phyloP scores from a whole-genome alignment of 257 asterid genomes.

The Salvia splendens region DNA sequence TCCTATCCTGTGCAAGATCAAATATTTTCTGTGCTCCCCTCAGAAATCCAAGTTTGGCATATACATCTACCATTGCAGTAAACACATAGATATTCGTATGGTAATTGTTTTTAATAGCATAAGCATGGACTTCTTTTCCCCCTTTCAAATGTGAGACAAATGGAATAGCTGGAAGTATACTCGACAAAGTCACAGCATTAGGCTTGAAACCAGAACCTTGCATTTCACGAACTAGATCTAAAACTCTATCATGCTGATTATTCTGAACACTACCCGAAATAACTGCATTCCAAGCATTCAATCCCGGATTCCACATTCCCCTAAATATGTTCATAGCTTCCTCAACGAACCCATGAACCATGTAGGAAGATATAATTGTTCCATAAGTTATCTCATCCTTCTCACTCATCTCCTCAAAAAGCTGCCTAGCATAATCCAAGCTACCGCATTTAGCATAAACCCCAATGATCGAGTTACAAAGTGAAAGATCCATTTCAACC shows the following conservation, averaged over 20 bases:
- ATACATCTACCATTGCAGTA: conserved; percentile 68
- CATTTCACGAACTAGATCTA: conserved; percentile 61
- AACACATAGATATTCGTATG: conserved; percentile 60
- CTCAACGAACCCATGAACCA: conserved; percentile 71
- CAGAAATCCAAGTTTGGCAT: conserved; percentile 77
- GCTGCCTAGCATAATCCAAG: conserved; percentile 73
- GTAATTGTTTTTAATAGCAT: conserved; percentile 51
- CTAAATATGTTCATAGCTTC: conserved; percentile 58
- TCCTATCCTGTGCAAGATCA: conserved; percentile 48
- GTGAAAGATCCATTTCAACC: conserved; percentile 60
- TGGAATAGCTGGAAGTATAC: conserved; percentile 70
- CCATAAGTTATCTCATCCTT: conserved; percentile 77
- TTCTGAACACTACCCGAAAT: conserved; percentile 80
- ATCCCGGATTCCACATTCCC: conserved; percentile 53
- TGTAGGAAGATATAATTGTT: conserved; percentile 78
- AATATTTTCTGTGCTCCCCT: conserved; percentile 60
- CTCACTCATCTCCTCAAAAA: conserved; percentile 74
- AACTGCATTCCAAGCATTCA: conserved; percentile 84
- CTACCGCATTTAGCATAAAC: conserved; percentile 82
- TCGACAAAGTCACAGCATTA: conserved; percentile 68
- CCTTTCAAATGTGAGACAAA: conserved; percentile 56
- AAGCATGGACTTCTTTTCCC: conserved; percentile 77
- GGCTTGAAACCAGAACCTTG: conserved; percentile 56
- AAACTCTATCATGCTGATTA: conserved; percentile 46
- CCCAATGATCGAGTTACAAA: conserved; percentile 66